Conservation (phyloP, 2,329 filamentous ascomycete species). For the Didymellaceae sp. region DNA sequence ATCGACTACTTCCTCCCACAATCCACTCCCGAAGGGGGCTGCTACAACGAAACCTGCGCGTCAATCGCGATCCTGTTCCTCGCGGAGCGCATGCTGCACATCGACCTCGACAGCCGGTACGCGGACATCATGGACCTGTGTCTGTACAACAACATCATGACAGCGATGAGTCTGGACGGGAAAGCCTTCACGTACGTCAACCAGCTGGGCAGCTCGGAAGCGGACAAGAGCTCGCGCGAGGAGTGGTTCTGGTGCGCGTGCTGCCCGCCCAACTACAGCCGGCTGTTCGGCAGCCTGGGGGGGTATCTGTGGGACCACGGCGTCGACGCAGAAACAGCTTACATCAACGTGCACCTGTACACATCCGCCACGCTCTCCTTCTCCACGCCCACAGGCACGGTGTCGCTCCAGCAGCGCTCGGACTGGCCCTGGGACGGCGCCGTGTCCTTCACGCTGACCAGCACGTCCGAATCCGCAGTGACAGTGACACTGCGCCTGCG, state of each 20-base stretch:
- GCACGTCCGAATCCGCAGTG: slow-evolving; percentile 21
- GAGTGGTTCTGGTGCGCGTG: slow-evolving; percentile 62
- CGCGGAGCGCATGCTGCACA: slow-evolving; percentile 27
- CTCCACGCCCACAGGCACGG: slow-evolving; percentile 35
- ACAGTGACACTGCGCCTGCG: slow-evolving; percentile 56
- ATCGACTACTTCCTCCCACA: slow-evolving; percentile 64
- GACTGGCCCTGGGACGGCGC: slow-evolving; percentile 66
- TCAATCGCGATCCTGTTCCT: slow-evolving; percentile 21
- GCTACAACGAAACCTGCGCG: slow-evolving; percentile 67
- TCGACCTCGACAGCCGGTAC: slow-evolving; percentile 61
- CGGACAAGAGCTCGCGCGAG: slow-evolving; percentile 57
- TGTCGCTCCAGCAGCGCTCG: slow-evolving; percentile 58
- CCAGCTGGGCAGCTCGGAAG: slow-evolving; percentile 62
- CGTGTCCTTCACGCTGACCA: slow-evolving; percentile 54
- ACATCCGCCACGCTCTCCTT: slow-evolving; percentile 57
- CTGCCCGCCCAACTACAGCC: slow-evolving; percentile 20
- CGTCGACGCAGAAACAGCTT: slow-evolving; percentile 44
- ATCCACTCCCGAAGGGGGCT: slow-evolving; percentile 65
- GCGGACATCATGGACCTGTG: slow-evolving; percentile 67
- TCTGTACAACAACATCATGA: slow-evolving; percentile 67
- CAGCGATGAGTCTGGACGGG: slow-evolving; percentile 63
- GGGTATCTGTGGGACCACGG: slow-evolving; percentile 20
- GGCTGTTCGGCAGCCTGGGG: slow-evolving; percentile 15
- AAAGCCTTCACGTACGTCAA: slow-evolving; percentile 68
- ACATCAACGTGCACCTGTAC: slow-evolving; percentile 65